These are phyloP conservation scores for Mycosphaerella sp. DNA, from an alignment of 2,329 filamentous ascomycete species.

Conservation along the genomic window DNA sequence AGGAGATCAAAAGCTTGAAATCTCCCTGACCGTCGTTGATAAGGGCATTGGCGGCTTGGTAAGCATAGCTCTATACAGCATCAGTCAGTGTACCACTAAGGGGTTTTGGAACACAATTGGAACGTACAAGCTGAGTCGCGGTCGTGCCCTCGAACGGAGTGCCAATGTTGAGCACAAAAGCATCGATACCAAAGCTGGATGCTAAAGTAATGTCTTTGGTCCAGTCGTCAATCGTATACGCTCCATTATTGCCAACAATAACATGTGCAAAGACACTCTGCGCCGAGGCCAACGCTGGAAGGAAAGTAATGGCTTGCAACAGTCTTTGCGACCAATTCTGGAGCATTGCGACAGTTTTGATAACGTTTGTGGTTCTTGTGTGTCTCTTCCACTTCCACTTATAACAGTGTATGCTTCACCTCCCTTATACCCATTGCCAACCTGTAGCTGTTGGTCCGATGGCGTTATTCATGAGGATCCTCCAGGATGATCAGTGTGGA, in stretches of 20 bases:
- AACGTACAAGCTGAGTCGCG: constrained; percentile 25
- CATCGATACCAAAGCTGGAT: constrained; percentile 37
- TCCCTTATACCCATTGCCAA: no score
- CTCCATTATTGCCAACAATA: constrained; percentile 12
- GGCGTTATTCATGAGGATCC: no score
- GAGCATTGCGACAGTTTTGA: neutral
- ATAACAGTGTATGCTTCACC: no score
- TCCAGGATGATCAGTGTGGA: no score
- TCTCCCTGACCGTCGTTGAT: constrained; percentile 12
- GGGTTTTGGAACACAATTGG: no score
- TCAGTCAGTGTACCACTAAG: neutral
- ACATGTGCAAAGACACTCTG: constrained; percentile 19
- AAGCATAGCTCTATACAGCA: constrained; percentile 36
- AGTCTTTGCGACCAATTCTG: neutral
- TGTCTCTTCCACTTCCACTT: no score
- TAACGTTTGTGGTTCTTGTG: neutral
- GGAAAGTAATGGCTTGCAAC: neutral
- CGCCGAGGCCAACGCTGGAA: constrained; percentile 8
- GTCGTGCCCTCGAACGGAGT: constrained; percentile 24
- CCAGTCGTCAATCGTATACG: constrained; percentile 11
- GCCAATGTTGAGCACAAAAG: constrained; percentile 49
- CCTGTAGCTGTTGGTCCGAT: no score
- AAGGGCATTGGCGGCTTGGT: constrained; percentile 30
- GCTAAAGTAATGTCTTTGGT: constrained; percentile 14
- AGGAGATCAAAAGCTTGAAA: constrained; percentile 52